phyloP scores from a whole-genome alignment of 495 filamentous ascomycete species.

The Collariella sp. region DNA sequence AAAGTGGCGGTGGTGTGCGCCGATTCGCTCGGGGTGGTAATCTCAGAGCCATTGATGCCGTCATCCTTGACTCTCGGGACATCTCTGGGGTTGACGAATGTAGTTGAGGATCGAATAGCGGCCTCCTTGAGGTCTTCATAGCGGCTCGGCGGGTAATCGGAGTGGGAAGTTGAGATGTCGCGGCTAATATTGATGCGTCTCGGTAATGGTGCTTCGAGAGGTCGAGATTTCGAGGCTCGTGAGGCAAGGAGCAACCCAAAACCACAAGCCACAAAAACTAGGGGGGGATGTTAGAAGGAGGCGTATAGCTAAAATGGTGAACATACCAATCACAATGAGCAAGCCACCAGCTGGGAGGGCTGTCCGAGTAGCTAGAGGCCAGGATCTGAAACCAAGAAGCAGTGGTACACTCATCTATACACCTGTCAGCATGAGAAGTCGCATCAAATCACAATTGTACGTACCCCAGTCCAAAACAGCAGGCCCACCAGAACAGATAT shows the following conservation, averaged over 20 bases:
- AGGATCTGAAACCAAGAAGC: slow-evolving; percentile 35
- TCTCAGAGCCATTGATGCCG: slow-evolving; percentile 11
- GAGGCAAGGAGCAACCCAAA: slow-evolving; percentile 16
- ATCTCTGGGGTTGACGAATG: slow-evolving; percentile 30
- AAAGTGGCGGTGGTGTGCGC: neutral
- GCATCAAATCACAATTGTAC: slow-evolving; percentile 4
- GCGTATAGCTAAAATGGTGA: neutral
- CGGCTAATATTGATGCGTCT: slow-evolving; percentile 28
- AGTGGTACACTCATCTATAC: slow-evolving; percentile 41
- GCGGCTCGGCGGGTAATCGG: slow-evolving; percentile 36
- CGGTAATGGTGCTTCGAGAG: slow-evolving; percentile 26
- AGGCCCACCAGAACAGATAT: slow-evolving; percentile 36
- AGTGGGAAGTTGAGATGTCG: slow-evolving; percentile 36
- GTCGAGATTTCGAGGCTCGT: slow-evolving; percentile 10
- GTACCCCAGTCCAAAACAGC: slow-evolving; percentile 42
- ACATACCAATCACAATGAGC: slow-evolving; percentile 41
- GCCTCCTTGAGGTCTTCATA: slow-evolving; percentile 40
- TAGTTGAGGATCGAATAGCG: slow-evolving; percentile 30
- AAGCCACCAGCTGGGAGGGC: slow-evolving; percentile 44
- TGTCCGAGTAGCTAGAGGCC: slow-evolving; percentile 38
- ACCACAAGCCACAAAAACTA: slow-evolving; percentile 25
- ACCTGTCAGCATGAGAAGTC: slow-evolving; percentile 12
- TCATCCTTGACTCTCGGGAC: slow-evolving; percentile 22
- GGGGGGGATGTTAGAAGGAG: slow-evolving; percentile 5
- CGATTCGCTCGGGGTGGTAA: slow-evolving; percentile 12